These are phyloP conservation scores for Emergomyces africanus DNA, from an alignment of 2,329 filamentous ascomycete species.

Conservation along the genomic window DNA sequence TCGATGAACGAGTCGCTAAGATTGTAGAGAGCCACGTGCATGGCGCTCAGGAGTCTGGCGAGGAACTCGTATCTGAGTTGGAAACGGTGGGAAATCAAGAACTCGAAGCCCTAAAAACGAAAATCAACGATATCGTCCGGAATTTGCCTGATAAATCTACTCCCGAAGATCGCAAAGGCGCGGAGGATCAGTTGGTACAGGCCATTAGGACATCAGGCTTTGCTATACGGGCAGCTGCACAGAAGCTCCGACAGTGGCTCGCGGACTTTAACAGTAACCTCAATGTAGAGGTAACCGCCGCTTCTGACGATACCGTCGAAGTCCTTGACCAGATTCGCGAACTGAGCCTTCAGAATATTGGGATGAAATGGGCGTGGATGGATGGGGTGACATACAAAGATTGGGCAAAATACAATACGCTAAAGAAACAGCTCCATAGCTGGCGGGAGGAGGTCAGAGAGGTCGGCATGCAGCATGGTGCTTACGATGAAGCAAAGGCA, in stretches of 20 bases:
- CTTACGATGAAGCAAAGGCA: slow-evolving; percentile 54
- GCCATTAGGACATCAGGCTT: slow-evolving; percentile 56
- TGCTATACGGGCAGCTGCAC: slow-evolving; percentile 62
- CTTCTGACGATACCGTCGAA: slow-evolving; percentile 67
- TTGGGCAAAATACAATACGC: slow-evolving; percentile 85
- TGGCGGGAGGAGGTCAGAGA: slow-evolving; percentile 75
- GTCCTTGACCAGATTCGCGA: slow-evolving; percentile 74
- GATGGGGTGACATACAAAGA: slow-evolving; percentile 94
- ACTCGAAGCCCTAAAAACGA: slow-evolving; percentile 51
- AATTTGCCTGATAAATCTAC: slow-evolving; percentile 47
- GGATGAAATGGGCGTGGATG: slow-evolving; percentile 90
- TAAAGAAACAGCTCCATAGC: slow-evolving; percentile 69
- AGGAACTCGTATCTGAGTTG: slow-evolving; percentile 50
- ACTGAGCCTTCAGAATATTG: slow-evolving; percentile 77
- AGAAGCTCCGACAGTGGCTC: slow-evolving; percentile 65
- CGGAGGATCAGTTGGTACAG: slow-evolving; percentile 39
- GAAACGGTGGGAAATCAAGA: slow-evolving; percentile 54
- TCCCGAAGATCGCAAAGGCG: slow-evolving; percentile 38
- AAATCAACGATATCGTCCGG: slow-evolving; percentile 46
- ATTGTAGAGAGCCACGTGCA: slow-evolving; percentile 56
- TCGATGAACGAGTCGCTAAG: slow-evolving; percentile 50
- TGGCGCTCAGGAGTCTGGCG: slow-evolving; percentile 33
- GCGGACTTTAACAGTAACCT: slow-evolving; percentile 58
- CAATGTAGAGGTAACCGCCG: slow-evolving; percentile 53
- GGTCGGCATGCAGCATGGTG: slow-evolving; percentile 61